Base-by-base conservation (phyloP, 768 basidiomycete genomes). In the Lentinula aciculospora region DNA sequence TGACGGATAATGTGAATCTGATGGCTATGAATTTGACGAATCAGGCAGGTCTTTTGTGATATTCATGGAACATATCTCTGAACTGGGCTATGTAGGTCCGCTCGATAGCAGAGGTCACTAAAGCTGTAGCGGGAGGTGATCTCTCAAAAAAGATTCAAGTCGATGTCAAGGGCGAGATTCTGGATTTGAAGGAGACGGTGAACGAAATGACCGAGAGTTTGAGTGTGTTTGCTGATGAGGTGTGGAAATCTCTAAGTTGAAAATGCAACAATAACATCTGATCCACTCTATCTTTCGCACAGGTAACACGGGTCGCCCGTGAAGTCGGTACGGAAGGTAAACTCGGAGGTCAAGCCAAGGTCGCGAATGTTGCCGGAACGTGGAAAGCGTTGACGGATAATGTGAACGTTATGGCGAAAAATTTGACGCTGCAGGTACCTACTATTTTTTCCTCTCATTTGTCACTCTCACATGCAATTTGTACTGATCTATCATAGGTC, bases 311-410 rank as follows among this genome's bases (percentile, higher is more conserved):
- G 56, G 95, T 98, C 29, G 97, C 95, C 3, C 82, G 92, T 62
- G 94, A 98, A 73, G 97, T 98, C 68, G 97, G 97, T 28, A 98
- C 95, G 7, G 97, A 98, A 68, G 97, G 96, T 32, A 81, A 86
- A 63, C 78, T 98, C 66, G 97, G 96, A 51, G 96, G 95, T 9
- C 95, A 96, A 65, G 97, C 95, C 0, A 81, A 87, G 55, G 97
- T 98, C 36, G 88, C 87, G 61, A 92, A 94, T 66, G 93, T 99
- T 45, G 92, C 92, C 59, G 97, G 97, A 49, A 96, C 93, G 0
- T 98, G 97, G 97, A 94, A 94, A 76, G 90, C 94, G 68, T 77
- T 98, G 74, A 95, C 94, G 49, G 92, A 95, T 67, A 94, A 92
- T 70, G 94, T 97, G 64, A 97, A 96, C 68, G 84, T 92, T 65